phyloP scores from a whole-genome alignment of 139 green algal genomes.

The Haematococcus lacustris region DNA sequence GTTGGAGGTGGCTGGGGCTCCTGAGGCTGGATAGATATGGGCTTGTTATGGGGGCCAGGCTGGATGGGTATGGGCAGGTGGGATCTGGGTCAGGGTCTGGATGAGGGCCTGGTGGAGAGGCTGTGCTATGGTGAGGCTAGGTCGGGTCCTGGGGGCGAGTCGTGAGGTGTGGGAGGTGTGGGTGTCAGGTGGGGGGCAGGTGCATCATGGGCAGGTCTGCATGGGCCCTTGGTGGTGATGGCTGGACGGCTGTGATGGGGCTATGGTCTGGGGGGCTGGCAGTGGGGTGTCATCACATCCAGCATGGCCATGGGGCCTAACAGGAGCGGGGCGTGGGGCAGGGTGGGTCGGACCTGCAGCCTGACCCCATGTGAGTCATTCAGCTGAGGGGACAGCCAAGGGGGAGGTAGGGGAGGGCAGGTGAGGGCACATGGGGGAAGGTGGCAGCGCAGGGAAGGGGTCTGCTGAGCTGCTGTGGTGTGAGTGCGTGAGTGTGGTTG shows the following conservation, averaged over 20 bases:
- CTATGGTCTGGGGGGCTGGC: too few relatives aligned
- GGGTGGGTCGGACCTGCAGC: too few relatives aligned
- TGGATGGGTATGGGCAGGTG: too few relatives aligned
- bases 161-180: slow-evolving; percentile 50
- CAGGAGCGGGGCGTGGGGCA: neutral
- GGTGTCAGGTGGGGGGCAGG: slow-evolving; percentile 5
- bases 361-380: neutral
- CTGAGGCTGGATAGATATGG: too few relatives aligned
- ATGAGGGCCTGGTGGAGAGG: too few relatives aligned
- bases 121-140: too few relatives aligned
- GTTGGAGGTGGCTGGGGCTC: too few relatives aligned
- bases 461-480: neutral
- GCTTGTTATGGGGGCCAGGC: too few relatives aligned
- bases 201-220: neutral
- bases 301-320: neutral
- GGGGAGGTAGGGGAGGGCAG: neutral
- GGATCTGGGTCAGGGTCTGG: too few relatives aligned
- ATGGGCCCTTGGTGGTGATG: neutral
- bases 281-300: neutral
- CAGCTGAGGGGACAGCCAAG: neutral
- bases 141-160: too few relatives aligned
- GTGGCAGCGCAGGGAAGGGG: neutral
- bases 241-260: too few relatives aligned
- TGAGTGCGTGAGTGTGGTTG: neutral
- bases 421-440: neutral